Evolutionary conservation across 2,329 filamentous ascomycete genomes (phyloP).

Genomic region (Fusarium sp.): DNA sequence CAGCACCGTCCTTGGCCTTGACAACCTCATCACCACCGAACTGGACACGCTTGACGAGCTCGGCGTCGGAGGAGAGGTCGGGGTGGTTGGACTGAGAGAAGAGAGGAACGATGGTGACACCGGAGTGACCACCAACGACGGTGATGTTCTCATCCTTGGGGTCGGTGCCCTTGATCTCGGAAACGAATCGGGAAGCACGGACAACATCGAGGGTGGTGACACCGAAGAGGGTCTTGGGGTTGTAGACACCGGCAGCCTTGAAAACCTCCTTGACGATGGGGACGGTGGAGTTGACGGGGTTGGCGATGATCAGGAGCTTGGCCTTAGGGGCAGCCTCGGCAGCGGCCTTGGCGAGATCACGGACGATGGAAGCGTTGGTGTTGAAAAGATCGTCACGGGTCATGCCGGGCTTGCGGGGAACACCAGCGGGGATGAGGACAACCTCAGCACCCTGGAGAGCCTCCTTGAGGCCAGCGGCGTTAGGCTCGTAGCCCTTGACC

Average conservation of each 20-base stretch:
- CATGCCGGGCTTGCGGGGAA: conserved; percentile 99
- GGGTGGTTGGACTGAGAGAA: conserved; percentile 94
- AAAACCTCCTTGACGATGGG: conserved; percentile 97
- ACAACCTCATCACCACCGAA: conserved; percentile 99
- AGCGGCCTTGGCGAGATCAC: conserved; percentile 95
- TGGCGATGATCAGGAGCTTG: conserved; percentile 97
- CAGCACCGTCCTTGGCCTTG: conserved; percentile 98
- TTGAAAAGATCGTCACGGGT: conserved; percentile 99
- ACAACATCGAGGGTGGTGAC: conserved; percentile 99
- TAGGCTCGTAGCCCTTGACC: conserved; percentile 90
- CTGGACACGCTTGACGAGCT: conserved; percentile 93
- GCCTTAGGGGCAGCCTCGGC: conserved; percentile 91
- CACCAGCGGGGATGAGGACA: conserved; percentile 97
- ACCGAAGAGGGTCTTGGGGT: conserved; percentile 99
- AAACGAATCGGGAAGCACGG: conserved; percentile 97
- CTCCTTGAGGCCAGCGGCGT: conserved; percentile 78
- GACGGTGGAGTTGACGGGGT: conserved; percentile 99
- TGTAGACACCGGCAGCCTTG: conserved; percentile 96
- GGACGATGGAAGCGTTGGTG: conserved; percentile 99
- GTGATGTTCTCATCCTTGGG: conserved; percentile 94
- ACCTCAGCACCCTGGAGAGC: conserved; percentile 91
- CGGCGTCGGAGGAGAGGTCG: conserved; percentile 81
- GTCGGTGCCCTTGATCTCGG: conserved; percentile 90
- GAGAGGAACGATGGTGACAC: conserved; percentile 97
- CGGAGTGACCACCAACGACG: conserved; percentile 96